These are phyloP conservation scores for Carex arenaria DNA, from an alignment of 202 grass and related monocot genomes.

Conservation along the genomic window DNA sequence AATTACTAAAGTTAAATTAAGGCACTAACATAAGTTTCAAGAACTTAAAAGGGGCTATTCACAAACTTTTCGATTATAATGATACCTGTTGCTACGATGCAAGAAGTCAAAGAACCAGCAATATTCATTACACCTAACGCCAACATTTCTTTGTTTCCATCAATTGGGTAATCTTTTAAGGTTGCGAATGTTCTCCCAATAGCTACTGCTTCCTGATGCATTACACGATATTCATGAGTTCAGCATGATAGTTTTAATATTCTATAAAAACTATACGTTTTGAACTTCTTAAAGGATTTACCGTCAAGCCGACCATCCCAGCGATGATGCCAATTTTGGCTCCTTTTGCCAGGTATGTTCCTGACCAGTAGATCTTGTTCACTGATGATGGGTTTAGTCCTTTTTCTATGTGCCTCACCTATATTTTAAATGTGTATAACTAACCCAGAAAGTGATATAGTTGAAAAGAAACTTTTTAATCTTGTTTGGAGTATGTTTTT, in stretches of 20 bases:
- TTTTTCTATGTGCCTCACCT: constrained; percentile 70
- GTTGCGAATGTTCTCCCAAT: constrained; percentile 93
- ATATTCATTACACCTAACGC: constrained; percentile 90
- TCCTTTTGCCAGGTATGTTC: constrained; percentile 50
- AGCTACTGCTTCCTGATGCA: constrained; percentile 82
- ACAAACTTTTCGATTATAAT: neutral
- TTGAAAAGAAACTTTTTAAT: neutral
- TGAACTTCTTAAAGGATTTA: constrained; percentile 25
- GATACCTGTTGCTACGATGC: constrained; percentile 77
- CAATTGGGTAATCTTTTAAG: constrained; percentile 81
- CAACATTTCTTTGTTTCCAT: constrained; percentile 97
- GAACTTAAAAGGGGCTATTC: neutral
- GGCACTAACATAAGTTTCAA: neutral
- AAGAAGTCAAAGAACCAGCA: constrained; percentile 87
- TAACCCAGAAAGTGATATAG: neutral
- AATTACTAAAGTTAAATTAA: neutral
- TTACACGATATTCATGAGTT: constrained; percentile 12
- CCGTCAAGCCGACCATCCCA: constrained; percentile 85
- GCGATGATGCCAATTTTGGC: constrained; percentile 57
- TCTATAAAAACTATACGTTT: neutral
- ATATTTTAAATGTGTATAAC: constrained; percentile 19
- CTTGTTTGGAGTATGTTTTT: neutral
- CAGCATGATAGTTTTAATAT: neutral
- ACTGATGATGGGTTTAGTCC: constrained; percentile 75
- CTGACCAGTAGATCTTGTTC: constrained; percentile 51